Evolutionary conservation across 1,139 yeast genomes (phyloP).

Genomic region (Debaryomycetaceae sp.): DNA sequence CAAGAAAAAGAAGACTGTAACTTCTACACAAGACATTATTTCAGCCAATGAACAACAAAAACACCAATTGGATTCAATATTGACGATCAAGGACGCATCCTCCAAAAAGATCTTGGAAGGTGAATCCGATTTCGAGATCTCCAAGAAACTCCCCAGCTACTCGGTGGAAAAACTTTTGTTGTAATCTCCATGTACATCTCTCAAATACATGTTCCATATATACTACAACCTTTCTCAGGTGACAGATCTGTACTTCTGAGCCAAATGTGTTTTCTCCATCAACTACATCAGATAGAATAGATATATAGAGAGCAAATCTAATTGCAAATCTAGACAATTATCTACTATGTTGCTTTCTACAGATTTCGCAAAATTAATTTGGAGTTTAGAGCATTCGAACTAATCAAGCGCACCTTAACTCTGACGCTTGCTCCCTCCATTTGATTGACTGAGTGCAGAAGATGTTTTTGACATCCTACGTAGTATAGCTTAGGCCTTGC

Average conservation of each 20-base stretch:
- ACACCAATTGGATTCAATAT: conserved; percentile 36
- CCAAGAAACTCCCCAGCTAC: conserved; percentile 46
- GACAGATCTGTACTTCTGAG: too few relatives aligned
- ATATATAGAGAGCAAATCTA: too few relatives aligned
- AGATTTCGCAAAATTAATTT: too few relatives aligned
- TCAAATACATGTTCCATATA: conserved; percentile 1
- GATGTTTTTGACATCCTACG: too few relatives aligned
- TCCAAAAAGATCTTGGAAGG: conserved; percentile 18
- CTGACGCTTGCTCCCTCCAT: neutral
- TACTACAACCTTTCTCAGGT: neutral
- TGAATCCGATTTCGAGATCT: conserved; percentile 26
- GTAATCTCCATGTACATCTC: conserved; percentile 14
- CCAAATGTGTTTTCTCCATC: too few relatives aligned
- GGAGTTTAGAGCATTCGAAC: neutral
- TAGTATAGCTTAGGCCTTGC: too few relatives aligned
- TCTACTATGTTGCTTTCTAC: too few relatives aligned
- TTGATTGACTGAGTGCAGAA: too few relatives aligned
- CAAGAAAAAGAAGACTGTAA: conserved; percentile 15
- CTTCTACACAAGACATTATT: conserved; percentile 16
- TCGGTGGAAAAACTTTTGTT: conserved; percentile 50
- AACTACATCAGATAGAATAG: too few relatives aligned
- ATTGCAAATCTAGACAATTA: too few relatives aligned
- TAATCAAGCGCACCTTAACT: neutral
- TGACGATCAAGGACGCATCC: conserved; percentile 32
- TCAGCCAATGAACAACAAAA: conserved; percentile 19